A percentile compares a stretch with the other conserved stretches of the same genome.
Evolutionary conservation across 805 yeast species (phyloP).

Genomic region (Cyberlindnera saturnus): DNA sequence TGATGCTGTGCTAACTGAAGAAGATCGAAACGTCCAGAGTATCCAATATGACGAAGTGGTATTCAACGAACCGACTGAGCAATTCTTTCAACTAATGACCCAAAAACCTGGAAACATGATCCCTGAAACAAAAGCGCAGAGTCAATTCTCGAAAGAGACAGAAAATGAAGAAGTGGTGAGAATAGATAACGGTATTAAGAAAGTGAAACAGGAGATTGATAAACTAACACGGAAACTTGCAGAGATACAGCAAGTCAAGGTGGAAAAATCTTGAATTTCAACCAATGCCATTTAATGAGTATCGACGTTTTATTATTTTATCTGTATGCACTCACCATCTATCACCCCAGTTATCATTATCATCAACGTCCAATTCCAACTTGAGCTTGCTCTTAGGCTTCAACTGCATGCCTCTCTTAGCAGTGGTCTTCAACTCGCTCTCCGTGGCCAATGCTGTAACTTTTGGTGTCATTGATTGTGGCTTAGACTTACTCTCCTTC

Average conservation of each 20-base stretch:
- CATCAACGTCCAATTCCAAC: slow-evolving; percentile 28
- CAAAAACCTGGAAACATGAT: slow-evolving; percentile 53
- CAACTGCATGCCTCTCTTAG: slow-evolving; percentile 21
- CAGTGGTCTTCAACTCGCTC: slow-evolving; percentile 3
- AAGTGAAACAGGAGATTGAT: slow-evolving; percentile 39
- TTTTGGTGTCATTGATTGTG: slow-evolving; percentile 13
- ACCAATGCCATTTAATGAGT: background rate
- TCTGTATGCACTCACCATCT: slow-evolving; percentile 29
- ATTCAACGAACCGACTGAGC: slow-evolving; percentile 93
- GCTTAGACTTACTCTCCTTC: background rate
- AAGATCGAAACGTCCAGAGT: slow-evolving; percentile 44
- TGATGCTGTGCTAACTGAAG: slow-evolving; percentile 25
- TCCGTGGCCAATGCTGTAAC: slow-evolving; percentile 18
- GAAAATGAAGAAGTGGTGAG: slow-evolving; percentile 64
- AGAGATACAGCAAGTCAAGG: slow-evolving; percentile 19
- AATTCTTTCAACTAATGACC: slow-evolving; percentile 73
- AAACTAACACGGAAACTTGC: slow-evolving; percentile 32
- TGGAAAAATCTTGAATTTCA: background rate
- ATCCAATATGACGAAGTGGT: slow-evolving; percentile 83
- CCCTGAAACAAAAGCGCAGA: slow-evolving; percentile 33
- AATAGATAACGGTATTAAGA: slow-evolving; percentile 38
- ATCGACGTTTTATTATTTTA: background rate
- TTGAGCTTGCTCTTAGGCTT: slow-evolving; percentile 27
- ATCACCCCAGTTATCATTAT: slow-evolving; percentile 40
- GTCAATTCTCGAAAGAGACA: slow-evolving; percentile 42